phyloP scores from a whole-genome alignment of 768 basidiomycete genomes.

The Sporobolomyces roseus region DNA sequence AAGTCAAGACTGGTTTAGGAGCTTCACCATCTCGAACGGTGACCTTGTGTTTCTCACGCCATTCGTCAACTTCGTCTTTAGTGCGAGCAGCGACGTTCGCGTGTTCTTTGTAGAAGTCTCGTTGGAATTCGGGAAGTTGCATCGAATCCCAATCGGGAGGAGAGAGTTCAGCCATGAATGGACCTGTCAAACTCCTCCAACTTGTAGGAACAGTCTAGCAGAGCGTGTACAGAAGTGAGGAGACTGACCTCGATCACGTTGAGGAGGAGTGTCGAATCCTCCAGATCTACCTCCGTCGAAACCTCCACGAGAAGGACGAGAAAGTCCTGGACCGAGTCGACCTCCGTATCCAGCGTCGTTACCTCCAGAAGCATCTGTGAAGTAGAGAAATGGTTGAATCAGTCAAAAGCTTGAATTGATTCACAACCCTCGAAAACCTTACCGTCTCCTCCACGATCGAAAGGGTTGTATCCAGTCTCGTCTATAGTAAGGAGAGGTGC shows the following conservation, averaged over 20 bases:
- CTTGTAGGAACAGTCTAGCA: too few species aligned
- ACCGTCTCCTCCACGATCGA: background rate
- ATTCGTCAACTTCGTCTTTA: constrained; percentile 63
- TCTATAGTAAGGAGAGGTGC: too few species aligned
- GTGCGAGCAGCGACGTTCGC: constrained; percentile 71
- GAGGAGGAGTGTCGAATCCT: background rate
- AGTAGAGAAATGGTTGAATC: too few species aligned
- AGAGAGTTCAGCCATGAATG: background rate
- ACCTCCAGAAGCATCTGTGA: background rate
- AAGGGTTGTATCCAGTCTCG: background rate
- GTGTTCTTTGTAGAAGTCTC: constrained; percentile 57
- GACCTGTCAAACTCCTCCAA: background rate
- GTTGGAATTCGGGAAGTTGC: background rate
- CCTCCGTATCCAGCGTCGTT: background rate
- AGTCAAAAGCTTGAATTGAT: too few species aligned
- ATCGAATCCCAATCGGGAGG: background rate
- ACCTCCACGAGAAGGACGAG: background rate
- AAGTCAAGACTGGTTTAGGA: constrained; percentile 85
- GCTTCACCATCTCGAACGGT: constrained; percentile 71
- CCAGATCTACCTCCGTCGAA: background rate
- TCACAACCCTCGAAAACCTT: background rate
- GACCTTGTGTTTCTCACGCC: constrained; percentile 86
- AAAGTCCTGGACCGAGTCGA: background rate
- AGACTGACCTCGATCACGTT: background rate
- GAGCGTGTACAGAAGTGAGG: background rate